phyloP scores from a whole-genome alignment of 306 rosid species.

The Vachellia collinsii region DNA sequence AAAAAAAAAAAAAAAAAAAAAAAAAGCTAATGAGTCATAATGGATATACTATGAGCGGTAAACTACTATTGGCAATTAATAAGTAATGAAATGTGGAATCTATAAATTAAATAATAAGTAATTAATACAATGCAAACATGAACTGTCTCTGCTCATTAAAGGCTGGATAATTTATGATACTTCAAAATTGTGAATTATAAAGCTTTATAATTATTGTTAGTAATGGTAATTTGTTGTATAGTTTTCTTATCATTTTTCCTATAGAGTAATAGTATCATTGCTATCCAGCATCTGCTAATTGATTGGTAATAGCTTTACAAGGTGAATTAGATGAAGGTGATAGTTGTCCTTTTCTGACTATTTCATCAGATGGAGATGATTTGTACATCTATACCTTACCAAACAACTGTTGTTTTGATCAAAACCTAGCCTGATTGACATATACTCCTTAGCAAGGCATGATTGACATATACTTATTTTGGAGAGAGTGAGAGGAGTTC shows the following conservation, averaged over 20 bases:
- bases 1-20: too few relatives aligned
- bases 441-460: neutral
- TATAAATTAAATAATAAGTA: conserved; percentile 25
- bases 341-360: conserved; percentile 16
- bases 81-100: neutral
- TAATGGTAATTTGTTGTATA: neutral
- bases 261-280: neutral
- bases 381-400: neutral
- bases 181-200: conserved; percentile 7
- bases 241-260: conserved; percentile 20
- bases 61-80: conserved; percentile 1
- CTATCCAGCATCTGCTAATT: neutral
- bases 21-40: conserved; percentile 8
- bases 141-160: neutral
- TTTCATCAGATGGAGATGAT: conserved; percentile 9
- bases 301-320: conserved; percentile 12
- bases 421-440: neutral
- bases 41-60: conserved; percentile 12
- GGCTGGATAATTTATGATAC: conserved; percentile 8
- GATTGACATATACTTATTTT: neutral
- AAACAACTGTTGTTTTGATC: neutral
- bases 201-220: conserved; percentile 5
- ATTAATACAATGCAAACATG: neutral
- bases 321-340: neutral
- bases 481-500: neutral